Base-by-base conservation (phyloP, 2,329 filamentous ascomycete genomes). In the Nemania sp. region DNA sequence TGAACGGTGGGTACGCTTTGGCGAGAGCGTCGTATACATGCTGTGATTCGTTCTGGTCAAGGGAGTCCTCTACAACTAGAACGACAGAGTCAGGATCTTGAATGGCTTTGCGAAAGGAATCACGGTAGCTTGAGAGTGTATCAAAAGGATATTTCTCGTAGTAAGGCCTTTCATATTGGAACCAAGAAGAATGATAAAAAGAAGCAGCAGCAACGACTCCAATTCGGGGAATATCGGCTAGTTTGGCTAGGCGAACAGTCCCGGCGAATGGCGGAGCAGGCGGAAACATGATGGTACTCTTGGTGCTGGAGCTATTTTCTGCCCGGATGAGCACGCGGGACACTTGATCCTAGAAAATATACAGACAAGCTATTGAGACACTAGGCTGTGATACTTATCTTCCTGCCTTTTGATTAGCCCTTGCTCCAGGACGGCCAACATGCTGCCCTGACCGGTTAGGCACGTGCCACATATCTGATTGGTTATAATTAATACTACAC, bases 91-190 rank as follows among this genome's bases (percentile, higher is more conserved):
- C 41, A 45, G 41, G 41, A 8, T 45, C 18, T 45, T 5, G 41
- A 20, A 45, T 45, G 18, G 41, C 41, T 45, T 45, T n/a, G 2
- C 41, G 41, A 6, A 45, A 45, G n/a, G 41, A 45, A 20, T 45
- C 41, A n/a, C 41, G 41, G 41, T 45, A 45, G 41, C 41, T 45
- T 45, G 41, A 45, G 41, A 45, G 41, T 8, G 41, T 45, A 45
- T 45, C 41, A 8, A 45, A 20, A 45, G 41, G 41, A 45, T 45
- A 45, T 18, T 45, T n/a, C 41, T 45, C 18, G 41, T 45, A 20
- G 41, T 20, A 20, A 20, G 41, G 41, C 41, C 41, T 45, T 45
- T 45, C 18, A 45, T 45, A 45, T 45, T 20, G 7, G 41, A 45
- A 45, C 41, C 41, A 45, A 20, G 41, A 45, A n/a, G 41, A 45